These are phyloP conservation scores for Podaxis pistillaris DNA, from an alignment of 768 basidiomycete genomes.

Conservation along the genomic window DNA sequence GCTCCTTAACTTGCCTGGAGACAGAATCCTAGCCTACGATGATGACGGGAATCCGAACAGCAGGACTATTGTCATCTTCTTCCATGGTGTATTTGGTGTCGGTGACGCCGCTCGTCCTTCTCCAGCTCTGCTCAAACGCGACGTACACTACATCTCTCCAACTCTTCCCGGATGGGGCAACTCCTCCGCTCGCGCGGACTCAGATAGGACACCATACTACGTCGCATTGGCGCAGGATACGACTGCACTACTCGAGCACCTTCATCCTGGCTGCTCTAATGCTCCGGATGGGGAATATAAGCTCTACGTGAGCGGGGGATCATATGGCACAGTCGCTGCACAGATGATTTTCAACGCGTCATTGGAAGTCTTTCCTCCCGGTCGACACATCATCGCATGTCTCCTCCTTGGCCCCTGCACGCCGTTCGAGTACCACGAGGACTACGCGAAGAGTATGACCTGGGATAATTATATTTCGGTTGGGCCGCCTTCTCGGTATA, in stretches of 20 bases:
- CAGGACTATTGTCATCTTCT: conserved; percentile 46
- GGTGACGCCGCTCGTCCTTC: conserved; percentile 39
- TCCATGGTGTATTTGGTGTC: conserved; percentile 56
- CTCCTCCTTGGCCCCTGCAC: conserved; percentile 46
- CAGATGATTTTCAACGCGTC: conserved; percentile 57
- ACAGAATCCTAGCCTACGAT: conserved; percentile 52
- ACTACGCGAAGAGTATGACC: conserved; percentile 44
- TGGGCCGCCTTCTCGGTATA: conserved; percentile 41
- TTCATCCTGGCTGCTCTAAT: conserved; percentile 39
- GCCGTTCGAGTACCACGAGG: conserved; percentile 45
- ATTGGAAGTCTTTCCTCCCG: conserved; percentile 50
- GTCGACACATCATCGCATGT: conserved; percentile 43
- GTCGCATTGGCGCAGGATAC: conserved; percentile 42
- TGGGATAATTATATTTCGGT: conserved; percentile 45
- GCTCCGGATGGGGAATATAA: conserved; percentile 26
- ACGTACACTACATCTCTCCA: conserved; percentile 46
- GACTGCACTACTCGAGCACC: conserved; percentile 44
- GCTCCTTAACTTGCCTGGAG: conserved; percentile 36
- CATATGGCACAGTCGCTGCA: conserved; percentile 52
- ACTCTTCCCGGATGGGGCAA: conserved; percentile 61
- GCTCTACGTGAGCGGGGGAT: conserved; percentile 52
- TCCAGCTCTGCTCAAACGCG: conserved; percentile 33
- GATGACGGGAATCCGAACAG: conserved; percentile 51
- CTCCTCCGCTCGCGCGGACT: conserved; percentile 38
- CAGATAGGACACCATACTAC: conserved; percentile 32